Conservation (phyloP, 73 alveolate genomes). For the Paramecium caudatum region DNA sequence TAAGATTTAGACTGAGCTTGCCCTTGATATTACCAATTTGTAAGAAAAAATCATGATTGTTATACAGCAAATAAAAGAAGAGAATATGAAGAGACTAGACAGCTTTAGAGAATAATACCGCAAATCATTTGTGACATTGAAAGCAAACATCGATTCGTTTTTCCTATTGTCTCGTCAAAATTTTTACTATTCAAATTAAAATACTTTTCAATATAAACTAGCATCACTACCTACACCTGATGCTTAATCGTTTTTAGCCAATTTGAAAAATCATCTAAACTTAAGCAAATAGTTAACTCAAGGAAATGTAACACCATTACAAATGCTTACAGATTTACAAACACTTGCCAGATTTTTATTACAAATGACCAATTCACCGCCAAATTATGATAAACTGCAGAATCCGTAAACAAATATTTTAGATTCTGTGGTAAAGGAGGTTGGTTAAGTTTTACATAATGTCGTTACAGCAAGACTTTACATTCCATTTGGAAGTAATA, state of each 20-base stretch:
- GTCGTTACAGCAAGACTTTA: conserved; percentile 43
- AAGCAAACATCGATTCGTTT: conserved; percentile 42
- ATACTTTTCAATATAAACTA: conserved; percentile 30
- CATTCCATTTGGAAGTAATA: conserved; percentile 55
- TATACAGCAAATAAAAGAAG: conserved; percentile 38
- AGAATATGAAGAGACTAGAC: conserved; percentile 61
- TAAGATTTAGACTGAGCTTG: conserved; percentile 47
- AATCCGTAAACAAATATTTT: conserved; percentile 19
- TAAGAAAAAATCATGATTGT: conserved; percentile 55
- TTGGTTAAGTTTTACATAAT: conserved; percentile 31
- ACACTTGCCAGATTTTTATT: conserved; percentile 36
- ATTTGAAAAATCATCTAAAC: conserved; percentile 33
- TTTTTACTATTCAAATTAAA: conserved; percentile 62
- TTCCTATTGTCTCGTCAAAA: conserved; percentile 52
- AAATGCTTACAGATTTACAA: conserved; percentile 64
- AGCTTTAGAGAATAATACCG: conserved; percentile 21
- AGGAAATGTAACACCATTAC: conserved; percentile 61
- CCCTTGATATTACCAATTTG: conserved; percentile 51
- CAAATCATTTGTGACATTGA: conserved; percentile 46
- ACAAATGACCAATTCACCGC: conserved; percentile 67
- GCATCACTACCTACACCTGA: conserved; percentile 32
- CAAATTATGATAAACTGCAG: conserved; percentile 44
- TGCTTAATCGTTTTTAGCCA: conserved; percentile 25
- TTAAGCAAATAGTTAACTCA: conserved; percentile 20
- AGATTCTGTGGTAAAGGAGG: conserved; percentile 61